Evolutionary conservation across 768 basidiomycete genomes (phyloP), one percentile per base, ranked within the genome.

Genomic region (Clathrus columnatus): DNA sequence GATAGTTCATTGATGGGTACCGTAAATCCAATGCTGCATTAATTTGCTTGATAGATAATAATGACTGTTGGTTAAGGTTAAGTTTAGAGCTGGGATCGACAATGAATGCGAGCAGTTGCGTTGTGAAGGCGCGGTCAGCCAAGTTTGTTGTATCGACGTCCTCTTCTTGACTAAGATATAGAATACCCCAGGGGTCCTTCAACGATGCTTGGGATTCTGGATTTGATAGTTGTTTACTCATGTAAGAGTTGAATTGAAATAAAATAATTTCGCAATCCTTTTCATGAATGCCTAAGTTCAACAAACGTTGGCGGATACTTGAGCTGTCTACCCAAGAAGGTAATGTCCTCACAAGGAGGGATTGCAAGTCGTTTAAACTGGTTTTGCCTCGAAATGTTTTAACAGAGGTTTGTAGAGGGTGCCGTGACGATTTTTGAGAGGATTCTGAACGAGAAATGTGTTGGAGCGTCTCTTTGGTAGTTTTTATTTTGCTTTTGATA

Each of bases 1-100:
- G 56, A 32, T 57, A 62, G 8, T 23, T 45, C 36, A 61, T 59
- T 5, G 59, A 52, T 14, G 63, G 63, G 28, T 56, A 49, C 16
- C 51, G 58, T 27, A 64, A 27, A 32, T 60, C 57, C 5, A 57
- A 24, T 2, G 60, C 60, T 32, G 18, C 26, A 8, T 27, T 48
- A 5, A 47, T 23, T 30, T 30, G 54, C 20, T 30, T 26, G 4
- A 55, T 14, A 14, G 42, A 21, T 5, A n/a, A 24, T 20, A 28
- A 7, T 4, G 54, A 55, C 10, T 30, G 18, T 1, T 21, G 6
- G 5, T 17, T 43, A 20, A 47, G 14, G 11, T 47, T 47, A 14
- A 23, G 21, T 4, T 23, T 23, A 28, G 21, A 23, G 16, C 16
- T 47, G 2, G 46, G 21, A 23, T 47, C 17, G 1, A 47, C 26